Evolutionary conservation across 1,284 basidiomycete species (phyloP), one percentile per base, ranked within the genome.

Genomic region (Irpex sp.): DNA sequence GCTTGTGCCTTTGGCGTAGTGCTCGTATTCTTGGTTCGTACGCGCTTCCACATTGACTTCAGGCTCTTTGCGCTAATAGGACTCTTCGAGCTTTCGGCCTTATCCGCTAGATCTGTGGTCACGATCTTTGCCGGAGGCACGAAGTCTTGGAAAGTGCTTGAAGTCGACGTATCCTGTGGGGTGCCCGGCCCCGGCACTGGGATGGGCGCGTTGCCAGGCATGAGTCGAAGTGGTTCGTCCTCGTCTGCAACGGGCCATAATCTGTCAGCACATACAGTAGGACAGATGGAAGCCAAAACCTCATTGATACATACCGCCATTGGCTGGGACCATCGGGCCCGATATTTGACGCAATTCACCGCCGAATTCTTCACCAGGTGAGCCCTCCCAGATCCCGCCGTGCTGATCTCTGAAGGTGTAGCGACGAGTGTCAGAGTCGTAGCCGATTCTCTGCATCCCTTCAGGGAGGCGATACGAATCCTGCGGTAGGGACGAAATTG

Each of bases 331-430:
- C 1, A n/a, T 57, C 4, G 63, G 21, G 58, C 53, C 26, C 19
- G 61, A 61, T 9, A 64, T 49, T 13, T 55, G 58, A 4, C 43
- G 43, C 39, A 62, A 37, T 43, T 55, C 36, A 11, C 61, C 68
- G 8, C 85, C 85, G 51, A 81, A 84, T 35, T 74, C 67, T 55
- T 11, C 31, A n/a, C 80, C 31, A 33, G 31, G 31, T 33, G 31
- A 33, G 6, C 31, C 80, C 0, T 76, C 68, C 68, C 83, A 86
- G 4, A 78, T 63, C 17, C 70, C 71, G 0, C 84, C 84, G 1
- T 78, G 67, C 0, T 65, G 67, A 61, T 87, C 85, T 17, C 70
- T 74, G 64, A 85, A 87, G 3, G 77, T 80, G 63, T 85, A 86
- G 7, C 76, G 71, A 15, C 74, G 68, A 0, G 79, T 77, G 60